These are phyloP conservation scores for Cyclospora cayetanensis DNA, from an alignment of 169 alveolate species.

Conservation along the genomic window DNA sequence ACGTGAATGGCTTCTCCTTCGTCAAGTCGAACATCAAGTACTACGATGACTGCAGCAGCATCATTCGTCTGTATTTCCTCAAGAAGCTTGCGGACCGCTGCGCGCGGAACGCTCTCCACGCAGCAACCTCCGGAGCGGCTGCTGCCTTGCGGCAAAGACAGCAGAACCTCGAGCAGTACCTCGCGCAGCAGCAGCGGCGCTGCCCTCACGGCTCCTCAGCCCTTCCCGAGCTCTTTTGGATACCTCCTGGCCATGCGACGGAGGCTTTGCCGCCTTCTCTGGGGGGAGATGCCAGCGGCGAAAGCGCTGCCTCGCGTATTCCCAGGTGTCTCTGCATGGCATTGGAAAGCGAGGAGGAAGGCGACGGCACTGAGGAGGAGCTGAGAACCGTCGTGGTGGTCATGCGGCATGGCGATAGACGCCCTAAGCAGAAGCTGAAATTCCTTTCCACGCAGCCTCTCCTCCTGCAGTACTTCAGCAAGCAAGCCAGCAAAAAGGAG, in stretches of 20 bases:
- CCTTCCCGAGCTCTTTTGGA: neutral
- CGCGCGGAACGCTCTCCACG: constrained; percentile 22
- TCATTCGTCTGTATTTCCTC: constrained; percentile 66
- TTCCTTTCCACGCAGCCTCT: constrained; percentile 87
- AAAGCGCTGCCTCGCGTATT: neutral
- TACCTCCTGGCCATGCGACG: neutral
- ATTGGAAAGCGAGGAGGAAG: constrained; percentile 9
- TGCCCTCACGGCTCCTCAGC: neutral
- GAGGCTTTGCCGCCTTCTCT: neutral
- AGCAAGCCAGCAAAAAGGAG: constrained; percentile 78
- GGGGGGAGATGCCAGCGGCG: neutral
- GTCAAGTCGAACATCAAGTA: constrained; percentile 95
- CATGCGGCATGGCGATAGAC: constrained; percentile 98
- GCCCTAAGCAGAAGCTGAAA: constrained; percentile 97
- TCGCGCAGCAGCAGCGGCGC: constrained; percentile 39
- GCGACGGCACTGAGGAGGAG: constrained; percentile 83
- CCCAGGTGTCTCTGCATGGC: constrained; percentile 4
- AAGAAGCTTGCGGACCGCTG: constrained; percentile 39
- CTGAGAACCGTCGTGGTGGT: constrained; percentile 96
- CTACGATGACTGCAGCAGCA: constrained; percentile 86
- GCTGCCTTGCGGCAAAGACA: neutral
- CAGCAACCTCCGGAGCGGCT: neutral
- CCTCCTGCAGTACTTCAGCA: constrained; percentile 85
- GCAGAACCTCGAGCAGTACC: neutral
- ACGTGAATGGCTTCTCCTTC: constrained; percentile 98